phyloP scores from a whole-genome alignment of 352 stramenopile species.

The Phytophthora macrochlamydospora region DNA sequence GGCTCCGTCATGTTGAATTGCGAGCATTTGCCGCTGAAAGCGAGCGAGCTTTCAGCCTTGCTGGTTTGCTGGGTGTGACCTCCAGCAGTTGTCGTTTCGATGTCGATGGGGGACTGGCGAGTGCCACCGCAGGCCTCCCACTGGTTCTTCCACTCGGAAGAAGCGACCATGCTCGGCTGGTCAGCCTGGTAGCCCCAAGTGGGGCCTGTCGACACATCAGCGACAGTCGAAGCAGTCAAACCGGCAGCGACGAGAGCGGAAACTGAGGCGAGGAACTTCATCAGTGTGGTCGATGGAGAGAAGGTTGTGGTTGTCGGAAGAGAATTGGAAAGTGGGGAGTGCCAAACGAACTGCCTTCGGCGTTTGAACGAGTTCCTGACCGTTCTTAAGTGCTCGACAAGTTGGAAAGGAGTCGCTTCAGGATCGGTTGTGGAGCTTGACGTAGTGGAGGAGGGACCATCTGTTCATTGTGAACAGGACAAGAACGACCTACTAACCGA shows the following conservation, averaged over 20 bases:
- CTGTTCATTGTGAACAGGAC: too few species aligned
- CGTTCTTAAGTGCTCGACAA: too few species aligned
- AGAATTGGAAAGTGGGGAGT: conserved; percentile 22
- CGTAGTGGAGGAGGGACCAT: too few species aligned
- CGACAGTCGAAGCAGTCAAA: conserved; percentile 13
- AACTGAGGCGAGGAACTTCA: conserved; percentile 31
- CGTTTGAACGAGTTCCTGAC: too few species aligned
- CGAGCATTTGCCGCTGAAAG: conserved; percentile 36
- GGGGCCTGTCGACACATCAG: conserved; percentile 12
- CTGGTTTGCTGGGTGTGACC: too few species aligned
- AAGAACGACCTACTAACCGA: too few species aligned
- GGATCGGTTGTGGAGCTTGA: too few species aligned
- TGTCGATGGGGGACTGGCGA: conserved; percentile 55
- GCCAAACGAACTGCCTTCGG: background rate
- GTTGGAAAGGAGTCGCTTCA: too few species aligned
- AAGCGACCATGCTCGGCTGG: conserved; percentile 29
- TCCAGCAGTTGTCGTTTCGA: too few species aligned
- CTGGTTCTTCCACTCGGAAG: conserved; percentile 28
- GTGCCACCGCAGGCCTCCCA: conserved; percentile 32
- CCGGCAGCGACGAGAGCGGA: conserved; percentile 21
- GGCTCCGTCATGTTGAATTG: conserved; percentile 38
- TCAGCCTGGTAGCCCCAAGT: conserved; percentile 38
- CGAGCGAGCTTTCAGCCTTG: too few species aligned
- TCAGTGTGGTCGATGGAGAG: conserved; percentile 19
- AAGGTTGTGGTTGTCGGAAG: conserved; percentile 20